Percentiles rank a stretch among this genome's conserved stretches.
Conservation (phyloP, 2,329 filamentous ascomycete species). For the Trichoderma sp. region DNA sequence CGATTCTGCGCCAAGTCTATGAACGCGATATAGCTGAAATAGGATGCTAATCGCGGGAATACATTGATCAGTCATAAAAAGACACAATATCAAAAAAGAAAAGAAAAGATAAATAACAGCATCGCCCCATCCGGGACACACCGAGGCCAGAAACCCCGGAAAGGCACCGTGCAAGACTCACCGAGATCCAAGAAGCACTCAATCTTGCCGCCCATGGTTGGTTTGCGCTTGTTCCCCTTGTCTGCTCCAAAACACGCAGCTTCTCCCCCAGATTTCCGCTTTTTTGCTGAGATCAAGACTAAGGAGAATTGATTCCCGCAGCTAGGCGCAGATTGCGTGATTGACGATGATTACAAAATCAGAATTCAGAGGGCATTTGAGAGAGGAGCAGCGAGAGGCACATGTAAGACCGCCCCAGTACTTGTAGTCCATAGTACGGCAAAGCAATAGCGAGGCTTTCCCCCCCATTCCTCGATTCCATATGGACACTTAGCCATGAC, state of each 20-base stretch:
- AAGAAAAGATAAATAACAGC: neutral
- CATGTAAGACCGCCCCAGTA: neutral
- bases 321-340: conserved; percentile 3
- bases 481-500: too few species aligned
- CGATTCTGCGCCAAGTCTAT: conserved; percentile 57
- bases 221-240: neutral
- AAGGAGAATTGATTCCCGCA: neutral
- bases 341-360: conserved; percentile 6
- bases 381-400: neutral
- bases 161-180: conserved; percentile 31
- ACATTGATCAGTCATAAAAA: neutral
- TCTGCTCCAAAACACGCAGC: neutral
- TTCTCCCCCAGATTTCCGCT: neutral
- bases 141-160: neutral
- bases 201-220: conserved; percentile 57
- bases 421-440: neutral
- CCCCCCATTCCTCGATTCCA: neutral
- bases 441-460: neutral
- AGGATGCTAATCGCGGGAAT: conserved; percentile 53
- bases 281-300: neutral
- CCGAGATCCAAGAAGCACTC: conserved; percentile 67
- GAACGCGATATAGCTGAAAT: conserved; percentile 58
- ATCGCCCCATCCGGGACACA: neutral
- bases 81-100: neutral
- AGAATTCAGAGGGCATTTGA: neutral